A percentile compares a stretch with the other conserved stretches of the same genome.
phyloP scores from a whole-genome alignment of 305 asterid genomes.

The Ruellia speciosa region DNA sequence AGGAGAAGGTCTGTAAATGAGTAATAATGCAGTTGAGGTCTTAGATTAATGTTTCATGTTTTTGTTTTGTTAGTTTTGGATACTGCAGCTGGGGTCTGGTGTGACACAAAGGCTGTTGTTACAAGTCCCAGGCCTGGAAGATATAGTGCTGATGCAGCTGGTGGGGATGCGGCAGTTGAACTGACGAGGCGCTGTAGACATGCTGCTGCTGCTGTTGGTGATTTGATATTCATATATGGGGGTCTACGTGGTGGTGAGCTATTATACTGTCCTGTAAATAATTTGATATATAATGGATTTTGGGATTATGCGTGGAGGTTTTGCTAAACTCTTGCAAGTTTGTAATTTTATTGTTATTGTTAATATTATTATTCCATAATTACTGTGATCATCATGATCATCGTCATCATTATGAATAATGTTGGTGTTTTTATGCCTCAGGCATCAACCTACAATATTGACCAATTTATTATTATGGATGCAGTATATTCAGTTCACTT shows the following conservation, averaged over 20 bases:
- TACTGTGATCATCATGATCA: background rate
- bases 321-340: conserved; percentile 6
- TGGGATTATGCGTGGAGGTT: conserved; percentile 14
- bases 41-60: background rate
- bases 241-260: conserved; percentile 98
- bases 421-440: background rate
- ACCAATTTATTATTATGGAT: background rate
- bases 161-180: conserved; percentile 98
- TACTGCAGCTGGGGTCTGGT: conserved; percentile 99
- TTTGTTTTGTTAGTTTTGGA: conserved; percentile 65
- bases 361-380: background rate
- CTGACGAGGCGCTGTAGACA: conserved; percentile 96
- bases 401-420: background rate
- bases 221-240: conserved; percentile 86
- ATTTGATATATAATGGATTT: conserved; percentile 12
- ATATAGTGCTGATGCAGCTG: conserved; percentile 97
- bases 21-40: background rate
- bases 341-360: background rate
- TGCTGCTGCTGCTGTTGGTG: conserved; percentile 97
- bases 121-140: conserved; percentile 93
- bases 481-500: background rate
- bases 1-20: background rate
- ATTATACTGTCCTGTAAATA: conserved; percentile 16
- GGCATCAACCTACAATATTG: background rate
- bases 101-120: conserved; percentile 92